These are phyloP conservation scores for Monosporascus ibericus DNA, from an alignment of 2,329 filamentous ascomycete species.

Conservation along the genomic window DNA sequence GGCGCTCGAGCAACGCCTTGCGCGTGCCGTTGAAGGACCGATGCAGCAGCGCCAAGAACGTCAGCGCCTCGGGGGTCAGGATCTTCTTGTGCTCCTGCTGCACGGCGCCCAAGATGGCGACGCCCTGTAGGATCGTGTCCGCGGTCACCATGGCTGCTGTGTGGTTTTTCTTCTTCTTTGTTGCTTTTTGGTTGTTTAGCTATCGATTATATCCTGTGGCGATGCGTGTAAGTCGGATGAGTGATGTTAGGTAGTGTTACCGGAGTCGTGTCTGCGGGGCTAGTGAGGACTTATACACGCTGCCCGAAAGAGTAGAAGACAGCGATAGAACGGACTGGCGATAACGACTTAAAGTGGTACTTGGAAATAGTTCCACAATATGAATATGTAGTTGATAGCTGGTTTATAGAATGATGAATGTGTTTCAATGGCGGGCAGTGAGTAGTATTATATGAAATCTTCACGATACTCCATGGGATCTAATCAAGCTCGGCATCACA, in stretches of 20 bases:
- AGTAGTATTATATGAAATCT: neutral
- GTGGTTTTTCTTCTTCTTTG: slow-evolving; percentile 1
- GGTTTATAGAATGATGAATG: neutral
- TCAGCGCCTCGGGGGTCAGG: slow-evolving; percentile 80
- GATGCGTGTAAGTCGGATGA: slow-evolving; percentile 9
- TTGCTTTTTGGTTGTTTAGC: slow-evolving; percentile 1
- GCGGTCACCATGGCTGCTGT: slow-evolving; percentile 56
- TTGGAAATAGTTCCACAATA: neutral
- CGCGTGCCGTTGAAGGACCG: slow-evolving; percentile 87
- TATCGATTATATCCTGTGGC: neutral
- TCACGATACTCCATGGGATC: neutral
- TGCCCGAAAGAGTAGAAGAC: too few relatives aligned
- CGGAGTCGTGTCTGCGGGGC: too few relatives aligned
- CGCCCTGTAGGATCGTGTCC: slow-evolving; percentile 78
- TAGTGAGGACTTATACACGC: too few relatives aligned
- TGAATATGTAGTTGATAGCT: neutral
- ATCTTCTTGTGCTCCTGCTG: slow-evolving; percentile 81
- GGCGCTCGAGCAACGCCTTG: slow-evolving; percentile 82
- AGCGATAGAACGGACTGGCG: too few relatives aligned
- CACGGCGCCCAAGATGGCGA: slow-evolving; percentile 76
- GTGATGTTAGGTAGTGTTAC: neutral
- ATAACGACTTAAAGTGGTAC: too few relatives aligned
- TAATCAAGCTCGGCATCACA: too few relatives aligned
- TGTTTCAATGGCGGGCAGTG: neutral
- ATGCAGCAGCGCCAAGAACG: slow-evolving; percentile 91